Conservation (phyloP, 192 early-diverging fungal species). For the Coemansia sp. region DNA sequence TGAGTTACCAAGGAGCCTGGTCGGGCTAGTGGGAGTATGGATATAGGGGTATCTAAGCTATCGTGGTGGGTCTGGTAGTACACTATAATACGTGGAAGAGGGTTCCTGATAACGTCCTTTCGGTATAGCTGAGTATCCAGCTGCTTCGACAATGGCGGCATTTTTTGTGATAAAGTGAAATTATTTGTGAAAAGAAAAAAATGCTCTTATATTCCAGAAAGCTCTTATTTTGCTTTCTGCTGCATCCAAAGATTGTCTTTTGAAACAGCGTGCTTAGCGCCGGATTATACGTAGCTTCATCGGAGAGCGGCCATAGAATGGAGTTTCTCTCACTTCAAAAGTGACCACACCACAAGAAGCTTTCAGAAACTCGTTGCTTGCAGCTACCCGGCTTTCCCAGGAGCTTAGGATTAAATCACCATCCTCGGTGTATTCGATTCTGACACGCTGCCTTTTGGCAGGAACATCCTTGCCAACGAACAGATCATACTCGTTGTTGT, state of each 20-base stretch:
- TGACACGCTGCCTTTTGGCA: not conserved
- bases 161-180: too few species aligned
- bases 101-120: not conserved
- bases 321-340: not conserved
- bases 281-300: slow-evolving; percentile 5
- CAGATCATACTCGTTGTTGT: not conserved
- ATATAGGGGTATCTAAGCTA: slow-evolving; percentile 8
- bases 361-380: not conserved
- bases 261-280: not conserved
- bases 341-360: not conserved
- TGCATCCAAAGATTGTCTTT: too few species aligned
- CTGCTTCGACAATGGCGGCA: too few species aligned
- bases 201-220: too few species aligned
- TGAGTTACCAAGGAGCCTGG: slow-evolving; percentile 13
- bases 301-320: not conserved
- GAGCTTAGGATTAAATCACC: not conserved
- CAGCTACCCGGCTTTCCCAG: not conserved
- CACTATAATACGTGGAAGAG: slow-evolving; percentile 10
- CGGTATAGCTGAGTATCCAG: too few species aligned
- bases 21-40: slow-evolving; percentile 11
- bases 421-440: slow-evolving; percentile 1
- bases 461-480: not conserved
- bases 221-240: too few species aligned
- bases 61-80: slow-evolving; percentile 16
- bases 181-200: too few species aligned